Evolutionary conservation across 371 early-diverging fungal genomes (phyloP).

Genomic region (Chytridium lagenaria): DNA sequence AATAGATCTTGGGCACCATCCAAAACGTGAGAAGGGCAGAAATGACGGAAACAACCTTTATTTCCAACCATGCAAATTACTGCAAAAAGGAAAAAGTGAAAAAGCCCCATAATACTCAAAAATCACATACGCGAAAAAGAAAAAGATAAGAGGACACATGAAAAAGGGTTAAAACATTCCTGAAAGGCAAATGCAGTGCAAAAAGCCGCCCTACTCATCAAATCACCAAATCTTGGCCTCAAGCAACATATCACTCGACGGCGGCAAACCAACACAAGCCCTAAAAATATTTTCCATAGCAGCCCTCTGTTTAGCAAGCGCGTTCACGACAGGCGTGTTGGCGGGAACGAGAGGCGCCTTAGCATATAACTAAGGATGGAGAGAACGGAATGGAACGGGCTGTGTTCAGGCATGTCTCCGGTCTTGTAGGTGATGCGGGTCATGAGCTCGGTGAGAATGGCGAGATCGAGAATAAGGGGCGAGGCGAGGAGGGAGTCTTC

Average conservation of each 20-base stretch:
- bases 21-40: too few species aligned
- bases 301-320: slow-evolving; percentile 89
- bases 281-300: slow-evolving; percentile 96
- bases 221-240: slow-evolving; percentile 46
- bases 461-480: slow-evolving; percentile 94
- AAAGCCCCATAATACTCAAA: too few species aligned
- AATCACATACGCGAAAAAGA: too few species aligned
- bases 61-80: too few species aligned
- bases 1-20: too few species aligned
- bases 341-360: slow-evolving; percentile 87
- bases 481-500: slow-evolving; percentile 97
- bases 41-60: too few species aligned
- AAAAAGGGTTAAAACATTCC: too few species aligned
- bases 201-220: too few species aligned
- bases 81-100: too few species aligned
- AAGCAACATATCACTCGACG: slow-evolving; percentile 57
- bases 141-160: too few species aligned
- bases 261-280: slow-evolving; percentile 89
- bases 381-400: slow-evolving; percentile 90
- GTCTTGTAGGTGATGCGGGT: slow-evolving; percentile 86
- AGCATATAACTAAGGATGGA: slow-evolving; percentile 65
- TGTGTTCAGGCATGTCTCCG: slow-evolving; percentile 40
- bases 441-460: slow-evolving; percentile 92
- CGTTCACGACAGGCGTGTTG: slow-evolving; percentile 93
- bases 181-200: too few species aligned